phyloP scores from a whole-genome alignment of 2,329 filamentous ascomycete species.

The Aureobasidium sp. region DNA sequence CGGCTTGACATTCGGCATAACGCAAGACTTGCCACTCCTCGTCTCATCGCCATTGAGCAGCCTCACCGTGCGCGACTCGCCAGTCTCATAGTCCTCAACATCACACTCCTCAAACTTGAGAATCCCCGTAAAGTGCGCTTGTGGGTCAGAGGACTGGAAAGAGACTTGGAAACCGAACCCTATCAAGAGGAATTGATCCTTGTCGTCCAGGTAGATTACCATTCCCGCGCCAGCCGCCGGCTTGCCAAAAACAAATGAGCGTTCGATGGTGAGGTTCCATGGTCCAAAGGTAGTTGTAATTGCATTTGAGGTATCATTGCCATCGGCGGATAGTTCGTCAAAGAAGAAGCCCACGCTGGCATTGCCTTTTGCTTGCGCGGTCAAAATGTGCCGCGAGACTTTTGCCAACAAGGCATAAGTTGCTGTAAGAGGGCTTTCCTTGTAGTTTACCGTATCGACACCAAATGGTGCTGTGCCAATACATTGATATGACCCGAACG shows the following conservation, averaged over 20 bases:
- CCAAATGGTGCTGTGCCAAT: slow-evolving; percentile 37
- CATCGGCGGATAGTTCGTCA: slow-evolving; percentile 30
- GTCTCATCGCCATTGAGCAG: slow-evolving; percentile 42
- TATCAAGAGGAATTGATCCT: slow-evolving; percentile 37
- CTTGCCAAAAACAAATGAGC: slow-evolving; percentile 42
- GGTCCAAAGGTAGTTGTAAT: slow-evolving; percentile 31
- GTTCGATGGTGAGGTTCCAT: slow-evolving; percentile 35
- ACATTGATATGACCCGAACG: slow-evolving; percentile 36
- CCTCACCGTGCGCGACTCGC: slow-evolving; percentile 32
- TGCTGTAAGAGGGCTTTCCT: slow-evolving; percentile 32
- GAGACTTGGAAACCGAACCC: slow-evolving; percentile 41
- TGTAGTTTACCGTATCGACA: slow-evolving; percentile 36
- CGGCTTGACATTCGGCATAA: slow-evolving; percentile 52
- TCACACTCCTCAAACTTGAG: slow-evolving; percentile 38
- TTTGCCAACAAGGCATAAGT: slow-evolving; percentile 34
- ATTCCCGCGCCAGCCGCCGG: slow-evolving; percentile 37
- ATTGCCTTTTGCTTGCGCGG: slow-evolving; percentile 32
- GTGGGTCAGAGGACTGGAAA: slow-evolving; percentile 26
- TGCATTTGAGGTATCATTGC: slow-evolving; percentile 25
- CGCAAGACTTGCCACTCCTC: slow-evolving; percentile 40
- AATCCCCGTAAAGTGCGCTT: slow-evolving; percentile 38
- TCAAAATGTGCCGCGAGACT: slow-evolving; percentile 32
- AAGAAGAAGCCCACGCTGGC: slow-evolving; percentile 39
- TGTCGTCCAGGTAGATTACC: slow-evolving; percentile 35
- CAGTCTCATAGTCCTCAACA: slow-evolving; percentile 31